Evolutionary conservation across 179 eudicot species (phyloP), one percentile per base, ranked within the genome.

Genomic region (Silene noctiflora): DNA sequence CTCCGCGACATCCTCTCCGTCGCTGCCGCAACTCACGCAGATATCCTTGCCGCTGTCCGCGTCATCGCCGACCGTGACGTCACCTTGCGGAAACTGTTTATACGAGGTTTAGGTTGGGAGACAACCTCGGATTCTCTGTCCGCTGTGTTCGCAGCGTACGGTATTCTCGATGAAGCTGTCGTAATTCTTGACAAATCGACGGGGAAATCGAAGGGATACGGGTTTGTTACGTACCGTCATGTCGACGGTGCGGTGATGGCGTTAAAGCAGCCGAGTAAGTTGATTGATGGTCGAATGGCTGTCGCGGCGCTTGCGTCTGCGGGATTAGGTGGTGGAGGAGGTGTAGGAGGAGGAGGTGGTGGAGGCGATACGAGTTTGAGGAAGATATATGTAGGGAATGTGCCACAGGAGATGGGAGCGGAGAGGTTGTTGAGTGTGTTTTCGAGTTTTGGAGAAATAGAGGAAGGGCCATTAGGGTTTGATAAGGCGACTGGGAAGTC

Each of bases 321-420:
- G 0, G 87, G 87, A 5, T 51, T 71, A 1, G 58, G 63, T 0
- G 84, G 83, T 10, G 85, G 85, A 60, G 76, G 72, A 0, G 69
- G 55, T 21, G 46, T 66, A 0, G 56, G 25, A 27, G 65, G 68
- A 27, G 27, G 78, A 42, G 65, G 68, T 8, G 83, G 77, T 22
- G 63, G 76, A 3, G 66, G 22, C 0, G 85, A 83, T 59, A 81
- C 81, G 0, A 19, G 80, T 11, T 20, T 61, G 78, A 77, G 87
- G 78, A 85, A 85, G 84, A 82, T 85, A 4, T 85, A 82, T 29
- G 85, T 85, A 1, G 85, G 87, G 11, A 82, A 85, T 74, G 87
- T 82, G 11, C 81, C 81, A 10, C 67, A 66, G 20, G 85, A 82
- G 58, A 77, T 82, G 83, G 27, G 79, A 2, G 85, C 76, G 4